Evolutionary conservation across 2,329 filamentous ascomycete genomes (phyloP).

Genomic region (Plectosphaerella plurivora): DNA sequence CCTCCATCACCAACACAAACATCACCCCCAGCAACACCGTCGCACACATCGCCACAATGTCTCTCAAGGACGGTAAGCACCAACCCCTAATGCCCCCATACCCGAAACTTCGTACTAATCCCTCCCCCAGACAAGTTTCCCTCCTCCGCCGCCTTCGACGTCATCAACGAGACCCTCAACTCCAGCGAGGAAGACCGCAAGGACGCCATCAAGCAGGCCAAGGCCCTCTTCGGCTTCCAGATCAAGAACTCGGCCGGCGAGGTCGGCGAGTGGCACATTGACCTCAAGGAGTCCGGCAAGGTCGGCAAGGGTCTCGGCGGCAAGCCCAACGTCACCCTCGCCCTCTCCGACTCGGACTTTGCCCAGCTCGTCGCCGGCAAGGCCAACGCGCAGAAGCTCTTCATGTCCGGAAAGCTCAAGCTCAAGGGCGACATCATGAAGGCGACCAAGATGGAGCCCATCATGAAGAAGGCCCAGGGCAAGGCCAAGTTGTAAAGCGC

Average conservation of each 20-base stretch:
- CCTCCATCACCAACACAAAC: neutral
- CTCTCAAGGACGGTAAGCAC: constrained; percentile 65
- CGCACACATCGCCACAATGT: constrained; percentile 46
- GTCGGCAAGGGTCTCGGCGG: constrained; percentile 74
- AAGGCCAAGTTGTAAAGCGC: constrained; percentile 75
- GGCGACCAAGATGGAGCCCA: constrained; percentile 91
- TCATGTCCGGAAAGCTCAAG: constrained; percentile 99
- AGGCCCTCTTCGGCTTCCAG: constrained; percentile 84
- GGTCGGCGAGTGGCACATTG: constrained; percentile 86
- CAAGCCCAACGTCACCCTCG: constrained; percentile 86
- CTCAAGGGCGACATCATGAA: constrained; percentile 98
- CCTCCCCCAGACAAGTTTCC: constrained; percentile 68
- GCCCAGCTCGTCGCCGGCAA: constrained; percentile 76
- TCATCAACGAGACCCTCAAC: constrained; percentile 69
- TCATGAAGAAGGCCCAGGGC: constrained; percentile 81
- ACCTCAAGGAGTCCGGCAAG: constrained; percentile 84
- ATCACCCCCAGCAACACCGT: neutral
- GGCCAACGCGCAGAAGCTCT: constrained; percentile 89
- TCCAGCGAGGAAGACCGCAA: constrained; percentile 69
- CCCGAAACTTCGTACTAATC: neutral
- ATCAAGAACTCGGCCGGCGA: constrained; percentile 83
- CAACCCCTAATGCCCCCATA: neutral
- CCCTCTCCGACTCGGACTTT: constrained; percentile 83
- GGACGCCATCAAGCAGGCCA: constrained; percentile 84
- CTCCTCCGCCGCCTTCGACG: constrained; percentile 85